Evolutionary conservation across 257 asterid species (phyloP).

Genomic region (Solanum etuberosum): DNA sequence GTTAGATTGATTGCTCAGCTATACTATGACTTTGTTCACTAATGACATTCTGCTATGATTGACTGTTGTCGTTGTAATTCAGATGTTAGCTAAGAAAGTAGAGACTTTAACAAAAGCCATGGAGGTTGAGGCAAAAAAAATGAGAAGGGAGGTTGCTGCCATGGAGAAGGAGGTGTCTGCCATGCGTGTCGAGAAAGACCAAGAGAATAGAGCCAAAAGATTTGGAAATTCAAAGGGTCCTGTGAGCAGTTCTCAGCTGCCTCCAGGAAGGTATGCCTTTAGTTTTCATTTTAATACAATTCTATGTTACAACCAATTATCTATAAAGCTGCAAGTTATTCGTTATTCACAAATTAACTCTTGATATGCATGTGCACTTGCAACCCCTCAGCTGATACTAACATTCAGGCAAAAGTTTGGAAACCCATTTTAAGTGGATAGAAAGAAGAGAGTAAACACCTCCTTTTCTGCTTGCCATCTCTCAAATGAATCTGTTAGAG

Average conservation of each 20-base stretch:
- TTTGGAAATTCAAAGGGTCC: slow-evolving; percentile 55
- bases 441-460: not conserved
- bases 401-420: too few relatives aligned
- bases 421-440: too few relatives aligned
- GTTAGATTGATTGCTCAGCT: slow-evolving; percentile 16
- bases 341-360: too few relatives aligned
- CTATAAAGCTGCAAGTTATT: too few relatives aligned
- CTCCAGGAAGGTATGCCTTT: slow-evolving; percentile 60
- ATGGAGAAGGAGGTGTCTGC: slow-evolving; percentile 99
- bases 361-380: too few relatives aligned
- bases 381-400: too few relatives aligned
- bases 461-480: not conserved
- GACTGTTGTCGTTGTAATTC: not conserved
- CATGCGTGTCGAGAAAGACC: slow-evolving; percentile 90
- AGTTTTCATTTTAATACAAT: not conserved
- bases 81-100: slow-evolving; percentile 96
- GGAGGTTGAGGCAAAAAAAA: slow-evolving; percentile 97
- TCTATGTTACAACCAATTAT: too few relatives aligned
- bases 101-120: slow-evolving; percentile 91
- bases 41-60: not conserved
- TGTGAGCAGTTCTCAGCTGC: slow-evolving; percentile 57
- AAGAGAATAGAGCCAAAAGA: slow-evolving; percentile 62
- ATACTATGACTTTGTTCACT: not conserved
- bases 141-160: slow-evolving; percentile 96
- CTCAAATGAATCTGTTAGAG: not conserved